These are phyloP conservation scores for Ogataea ganodermae DNA, from an alignment of 805 yeast genomes.

Conservation along the genomic window DNA sequence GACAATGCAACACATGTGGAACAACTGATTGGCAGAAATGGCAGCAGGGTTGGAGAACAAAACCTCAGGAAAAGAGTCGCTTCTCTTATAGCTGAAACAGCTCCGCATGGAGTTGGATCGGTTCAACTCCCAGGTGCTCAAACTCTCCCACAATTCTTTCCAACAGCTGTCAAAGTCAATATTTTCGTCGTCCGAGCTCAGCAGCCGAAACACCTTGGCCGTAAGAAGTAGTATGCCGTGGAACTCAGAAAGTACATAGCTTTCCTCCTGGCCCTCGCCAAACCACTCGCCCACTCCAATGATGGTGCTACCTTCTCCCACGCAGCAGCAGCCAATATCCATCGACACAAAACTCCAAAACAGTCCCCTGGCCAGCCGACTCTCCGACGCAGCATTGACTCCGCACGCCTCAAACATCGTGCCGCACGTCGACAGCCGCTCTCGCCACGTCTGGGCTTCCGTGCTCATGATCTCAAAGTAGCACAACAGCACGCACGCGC, in stretches of 20 bases:
- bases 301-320: constrained; percentile 32
- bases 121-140: constrained; percentile 40
- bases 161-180: constrained; percentile 39
- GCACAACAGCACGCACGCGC: constrained; percentile 44
- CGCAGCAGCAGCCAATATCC: constrained; percentile 37
- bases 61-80: constrained; percentile 42
- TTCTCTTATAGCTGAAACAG: constrained; percentile 29
- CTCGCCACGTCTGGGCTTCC: constrained; percentile 41
- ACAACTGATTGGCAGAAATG: constrained; percentile 42
- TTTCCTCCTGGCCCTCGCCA: constrained; percentile 1
- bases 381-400: constrained; percentile 40
- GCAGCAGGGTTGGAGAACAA: constrained; percentile 42
- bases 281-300: constrained; percentile 21
- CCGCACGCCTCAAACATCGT: constrained; percentile 39
- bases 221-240: constrained; percentile 24
- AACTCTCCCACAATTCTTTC: constrained; percentile 42
- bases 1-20: constrained; percentile 44
- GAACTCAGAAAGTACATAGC: constrained; percentile 10
- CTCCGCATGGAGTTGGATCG: constrained; percentile 41
- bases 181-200: constrained; percentile 28
- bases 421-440: constrained; percentile 42
- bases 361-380: constrained; percentile 38
- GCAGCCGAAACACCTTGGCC: constrained; percentile 39
- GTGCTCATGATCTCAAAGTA: constrained; percentile 46
- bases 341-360: constrained; percentile 48